Percentiles rank a stretch among this genome's conserved stretches.
Conservation (phyloP, 345 rosid species). For the Nasturtium officinale region DNA sequence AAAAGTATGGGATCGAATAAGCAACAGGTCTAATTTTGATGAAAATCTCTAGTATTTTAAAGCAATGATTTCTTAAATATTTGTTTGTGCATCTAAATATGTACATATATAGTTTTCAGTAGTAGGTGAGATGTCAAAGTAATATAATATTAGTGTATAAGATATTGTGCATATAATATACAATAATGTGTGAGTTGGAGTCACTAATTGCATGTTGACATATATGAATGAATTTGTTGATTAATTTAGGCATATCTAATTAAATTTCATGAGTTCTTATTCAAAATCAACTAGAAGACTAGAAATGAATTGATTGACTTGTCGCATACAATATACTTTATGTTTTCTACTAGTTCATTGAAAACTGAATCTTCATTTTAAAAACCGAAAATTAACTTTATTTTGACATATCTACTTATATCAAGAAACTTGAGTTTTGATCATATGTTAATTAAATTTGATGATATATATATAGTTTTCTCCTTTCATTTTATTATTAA, state of each 20-base stretch:
- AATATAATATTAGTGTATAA: slow-evolving; percentile 27
- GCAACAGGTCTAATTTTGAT: background rate
- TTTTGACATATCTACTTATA: background rate
- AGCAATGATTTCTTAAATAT: background rate
- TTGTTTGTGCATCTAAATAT: slow-evolving; percentile 19
- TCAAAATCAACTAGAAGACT: background rate
- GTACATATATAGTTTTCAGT: background rate
- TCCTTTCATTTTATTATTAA: background rate
- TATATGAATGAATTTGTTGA: slow-evolving; percentile 23
- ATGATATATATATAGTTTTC: background rate
- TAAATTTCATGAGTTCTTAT: background rate
- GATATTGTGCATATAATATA: background rate
- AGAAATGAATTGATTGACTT: background rate
- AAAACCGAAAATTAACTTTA: background rate
- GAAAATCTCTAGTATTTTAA: background rate
- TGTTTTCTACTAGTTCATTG: background rate
- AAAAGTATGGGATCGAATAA: slow-evolving; percentile 14
- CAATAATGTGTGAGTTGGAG: slow-evolving; percentile 22
- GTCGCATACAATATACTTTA: background rate
- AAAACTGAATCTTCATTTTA: background rate
- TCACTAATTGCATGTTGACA: slow-evolving; percentile 25
- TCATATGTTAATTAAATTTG: background rate
- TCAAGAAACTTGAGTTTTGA: background rate
- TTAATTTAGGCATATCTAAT: background rate
- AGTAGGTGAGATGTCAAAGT: slow-evolving; percentile 37